These are phyloP conservation scores for Podosphaera xanthii DNA, from an alignment of 2,329 filamentous ascomycete genomes.

Conservation along the genomic window DNA sequence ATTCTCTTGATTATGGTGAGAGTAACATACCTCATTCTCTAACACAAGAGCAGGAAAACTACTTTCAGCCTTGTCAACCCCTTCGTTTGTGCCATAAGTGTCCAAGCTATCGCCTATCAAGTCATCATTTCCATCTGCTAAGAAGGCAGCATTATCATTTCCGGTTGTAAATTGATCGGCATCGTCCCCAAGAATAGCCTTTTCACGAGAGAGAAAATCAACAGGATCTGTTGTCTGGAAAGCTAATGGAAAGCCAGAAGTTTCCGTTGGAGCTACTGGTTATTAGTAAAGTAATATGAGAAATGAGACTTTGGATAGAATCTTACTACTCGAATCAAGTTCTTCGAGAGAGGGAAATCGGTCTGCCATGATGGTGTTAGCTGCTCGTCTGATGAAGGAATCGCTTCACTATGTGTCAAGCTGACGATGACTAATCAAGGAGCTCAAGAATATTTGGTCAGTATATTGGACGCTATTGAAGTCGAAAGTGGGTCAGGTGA, in stretches of 20 bases:
- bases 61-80: conserved; percentile 44
- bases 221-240: conserved; percentile 32
- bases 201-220: conserved; percentile 82
- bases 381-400: too few relatives aligned
- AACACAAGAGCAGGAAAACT: conserved; percentile 64
- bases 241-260: conserved; percentile 21
- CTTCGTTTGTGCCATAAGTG: conserved; percentile 11
- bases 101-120: conserved; percentile 37
- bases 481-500: too few relatives aligned
- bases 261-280: conserved; percentile 43
- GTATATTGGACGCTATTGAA: too few relatives aligned
- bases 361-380: conserved; percentile 26
- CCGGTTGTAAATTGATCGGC: conserved; percentile 70
- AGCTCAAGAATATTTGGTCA: too few relatives aligned
- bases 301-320: background rate
- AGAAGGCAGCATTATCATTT: conserved; percentile 43
- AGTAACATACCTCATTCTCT: conserved; percentile 38
- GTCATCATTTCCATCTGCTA: conserved; percentile 45
- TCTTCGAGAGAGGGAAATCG: conserved; percentile 37
- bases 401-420: too few relatives aligned
- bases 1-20: background rate
- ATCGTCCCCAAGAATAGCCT: conserved; percentile 72
- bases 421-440: too few relatives aligned
- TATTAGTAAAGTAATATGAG: conserved; percentile 4
- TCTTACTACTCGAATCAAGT: conserved; percentile 27